A percentile compares a stretch with the other conserved stretches of the same genome.
phyloP scores from a whole-genome alignment of 495 filamentous ascomycete species.

The Penicillium turbatum region DNA sequence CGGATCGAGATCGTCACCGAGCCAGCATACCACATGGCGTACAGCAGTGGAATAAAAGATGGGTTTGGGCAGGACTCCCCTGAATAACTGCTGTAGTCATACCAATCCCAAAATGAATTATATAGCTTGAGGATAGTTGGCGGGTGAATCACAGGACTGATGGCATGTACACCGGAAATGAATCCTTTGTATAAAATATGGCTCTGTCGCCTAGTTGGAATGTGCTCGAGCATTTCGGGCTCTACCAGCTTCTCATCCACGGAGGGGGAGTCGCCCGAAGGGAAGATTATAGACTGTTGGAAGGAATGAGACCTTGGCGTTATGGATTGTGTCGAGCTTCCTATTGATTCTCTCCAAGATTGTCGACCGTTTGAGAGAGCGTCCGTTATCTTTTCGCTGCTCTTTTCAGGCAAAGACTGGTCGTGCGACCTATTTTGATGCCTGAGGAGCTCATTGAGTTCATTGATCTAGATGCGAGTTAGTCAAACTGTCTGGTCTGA shows the following conservation, averaged over 20 bases:
- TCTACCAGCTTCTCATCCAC: conserved; percentile 35
- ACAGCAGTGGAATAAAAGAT: conserved; percentile 44
- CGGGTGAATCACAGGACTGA: conserved; percentile 43
- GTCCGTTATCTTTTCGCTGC: conserved; percentile 20
- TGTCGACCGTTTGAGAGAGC: conserved; percentile 3
- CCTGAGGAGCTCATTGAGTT: conserved; percentile 44
- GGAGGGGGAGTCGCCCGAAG: conserved; percentile 36
- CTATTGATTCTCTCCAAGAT: conserved; percentile 24
- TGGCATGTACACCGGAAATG: conserved; percentile 46
- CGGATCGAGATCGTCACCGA: conserved; percentile 44
- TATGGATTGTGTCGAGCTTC: conserved; percentile 9
- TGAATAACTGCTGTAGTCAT: conserved; percentile 43
- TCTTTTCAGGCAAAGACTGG: conserved; percentile 17
- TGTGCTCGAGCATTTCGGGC: conserved; percentile 42
- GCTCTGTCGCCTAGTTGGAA: conserved; percentile 45
- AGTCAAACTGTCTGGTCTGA: not conserved
- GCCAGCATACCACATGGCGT: conserved; percentile 48
- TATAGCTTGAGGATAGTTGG: conserved; percentile 43
- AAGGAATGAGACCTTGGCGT: conserved; percentile 21
- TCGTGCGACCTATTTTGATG: conserved; percentile 43
- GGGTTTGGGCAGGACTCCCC: conserved; percentile 40
- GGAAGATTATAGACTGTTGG: conserved; percentile 39
- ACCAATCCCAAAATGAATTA: conserved; percentile 47
- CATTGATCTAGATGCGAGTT: conserved; percentile 35
- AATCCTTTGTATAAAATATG: conserved; percentile 46